Evolutionary conservation across 2,329 filamentous ascomycete genomes (phyloP).

Genomic region (Ophiostoma angusticollis): DNA sequence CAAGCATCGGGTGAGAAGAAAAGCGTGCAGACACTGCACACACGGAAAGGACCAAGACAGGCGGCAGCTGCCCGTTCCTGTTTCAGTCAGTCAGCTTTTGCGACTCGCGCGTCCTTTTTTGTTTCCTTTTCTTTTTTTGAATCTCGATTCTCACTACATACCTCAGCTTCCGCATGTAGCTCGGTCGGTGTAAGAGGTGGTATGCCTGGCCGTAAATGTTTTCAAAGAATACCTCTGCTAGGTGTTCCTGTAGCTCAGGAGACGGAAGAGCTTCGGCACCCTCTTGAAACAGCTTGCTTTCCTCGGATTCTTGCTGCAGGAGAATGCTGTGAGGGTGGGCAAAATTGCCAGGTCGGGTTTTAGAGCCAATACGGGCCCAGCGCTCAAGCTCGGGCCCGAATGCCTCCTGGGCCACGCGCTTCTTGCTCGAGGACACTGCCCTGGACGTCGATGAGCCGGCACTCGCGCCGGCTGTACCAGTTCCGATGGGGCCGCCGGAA

Average conservation of each 20-base stretch:
- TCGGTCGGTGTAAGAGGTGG: constrained; percentile 88
- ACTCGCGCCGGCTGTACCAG: constrained; percentile 30
- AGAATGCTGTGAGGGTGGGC: constrained; percentile 22
- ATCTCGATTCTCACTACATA: no score
- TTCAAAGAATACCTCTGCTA: constrained; percentile 91
- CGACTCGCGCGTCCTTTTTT: no score
- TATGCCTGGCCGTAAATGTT: constrained; percentile 93
- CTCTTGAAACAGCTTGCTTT: constrained; percentile 66
- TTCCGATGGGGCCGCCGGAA: neutral
- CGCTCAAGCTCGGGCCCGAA: constrained; percentile 71
- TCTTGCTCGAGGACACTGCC: constrained; percentile 37
- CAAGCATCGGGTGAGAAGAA: constrained; percentile 73
- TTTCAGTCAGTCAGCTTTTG: no score
- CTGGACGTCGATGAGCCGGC: no score
- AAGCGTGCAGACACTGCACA: constrained; percentile 94
- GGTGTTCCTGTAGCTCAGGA: constrained; percentile 80
- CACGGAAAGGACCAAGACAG: constrained; percentile 83
- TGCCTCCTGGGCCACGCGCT: constrained; percentile 74
- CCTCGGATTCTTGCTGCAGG: constrained; percentile 53
- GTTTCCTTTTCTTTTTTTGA: no score
- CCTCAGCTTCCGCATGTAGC: constrained; percentile 81
- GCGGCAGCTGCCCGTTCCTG: constrained; percentile 67
- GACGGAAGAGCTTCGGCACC: constrained; percentile 72
- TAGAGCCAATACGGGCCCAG: constrained; percentile 56
- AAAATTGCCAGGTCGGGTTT: constrained; percentile 29